These are phyloP conservation scores for Hydnum rufescens DNA, from an alignment of 768 basidiomycete species.

Conservation along the genomic window DNA sequence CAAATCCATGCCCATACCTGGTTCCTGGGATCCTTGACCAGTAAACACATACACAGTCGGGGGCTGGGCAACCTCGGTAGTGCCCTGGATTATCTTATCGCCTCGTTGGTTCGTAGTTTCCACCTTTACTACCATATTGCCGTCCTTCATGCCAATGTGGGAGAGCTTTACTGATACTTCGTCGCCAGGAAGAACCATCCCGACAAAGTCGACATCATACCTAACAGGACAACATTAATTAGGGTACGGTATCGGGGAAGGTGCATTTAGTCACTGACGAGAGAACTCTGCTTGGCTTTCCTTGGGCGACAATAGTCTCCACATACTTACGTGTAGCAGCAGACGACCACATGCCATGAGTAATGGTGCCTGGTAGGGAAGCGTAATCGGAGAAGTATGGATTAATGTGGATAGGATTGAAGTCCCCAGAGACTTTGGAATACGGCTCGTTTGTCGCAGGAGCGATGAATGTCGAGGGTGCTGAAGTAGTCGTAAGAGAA, in stretches of 20 bases:
- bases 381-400: conserved; percentile 95
- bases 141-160: conserved; percentile 38
- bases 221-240: conserved; percentile 22
- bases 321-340: conserved; percentile 85
- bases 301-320: conserved; percentile 86
- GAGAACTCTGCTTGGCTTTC: conserved; percentile 75
- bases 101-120: conserved; percentile 48
- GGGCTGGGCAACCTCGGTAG: conserved; percentile 84
- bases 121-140: conserved; percentile 48
- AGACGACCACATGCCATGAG: conserved; percentile 93
- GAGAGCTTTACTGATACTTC: conserved; percentile 26
- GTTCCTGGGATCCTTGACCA: conserved; percentile 38
- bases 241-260: conserved; percentile 1
- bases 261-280: conserved; percentile 35
- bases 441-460: conserved; percentile 91
- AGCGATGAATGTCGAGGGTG: conserved; percentile 49
- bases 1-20: conserved; percentile 98
- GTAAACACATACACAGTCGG: conserved; percentile 29
- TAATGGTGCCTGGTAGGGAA: conserved; percentile 85
- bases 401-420: conserved; percentile 97
- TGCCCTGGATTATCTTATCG: conserved; percentile 82
- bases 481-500: conserved; percentile 43
- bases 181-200: conserved; percentile 29
- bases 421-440: conserved; percentile 89
- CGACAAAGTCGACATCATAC: conserved; percentile 35